phyloP scores from a whole-genome alignment of 2,329 filamentous ascomycete genomes.

The Bisporella sp. region DNA sequence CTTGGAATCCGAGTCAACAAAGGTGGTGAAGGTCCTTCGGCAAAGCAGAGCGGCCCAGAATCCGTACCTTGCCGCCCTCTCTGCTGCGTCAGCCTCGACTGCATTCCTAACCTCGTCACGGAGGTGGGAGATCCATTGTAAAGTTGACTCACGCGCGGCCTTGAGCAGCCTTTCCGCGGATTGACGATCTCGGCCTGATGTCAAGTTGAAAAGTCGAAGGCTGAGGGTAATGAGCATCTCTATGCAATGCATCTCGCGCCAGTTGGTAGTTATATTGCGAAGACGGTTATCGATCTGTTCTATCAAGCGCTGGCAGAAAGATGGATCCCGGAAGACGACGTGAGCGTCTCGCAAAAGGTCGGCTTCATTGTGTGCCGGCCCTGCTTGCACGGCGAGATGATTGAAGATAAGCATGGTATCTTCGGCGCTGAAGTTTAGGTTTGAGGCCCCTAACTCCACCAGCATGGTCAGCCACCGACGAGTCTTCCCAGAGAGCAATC shows the following conservation, averaged over 20 bases:
- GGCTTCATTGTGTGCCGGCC: slow-evolving; percentile 33
- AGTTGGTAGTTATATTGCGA: slow-evolving; percentile 42
- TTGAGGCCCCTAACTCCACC: slow-evolving; percentile 42
- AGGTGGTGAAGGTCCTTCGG: slow-evolving; percentile 35
- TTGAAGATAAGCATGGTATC: slow-evolving; percentile 41
- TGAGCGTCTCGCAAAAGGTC: slow-evolving; percentile 39
- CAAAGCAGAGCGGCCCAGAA: slow-evolving; percentile 52
- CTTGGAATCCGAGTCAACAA: not conserved
- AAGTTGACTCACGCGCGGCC: slow-evolving; percentile 35
- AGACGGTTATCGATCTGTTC: slow-evolving; percentile 42
- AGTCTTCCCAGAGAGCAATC: slow-evolving; percentile 34
- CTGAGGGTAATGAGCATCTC: slow-evolving; percentile 46
- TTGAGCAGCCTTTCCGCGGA: slow-evolving; percentile 29
- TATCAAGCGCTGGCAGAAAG: slow-evolving; percentile 42
- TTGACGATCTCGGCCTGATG: not conserved
- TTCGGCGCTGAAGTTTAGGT: slow-evolving; percentile 53
- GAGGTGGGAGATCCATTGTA: slow-evolving; percentile 43
- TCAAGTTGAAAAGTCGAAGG: slow-evolving; percentile 30
- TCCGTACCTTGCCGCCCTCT: slow-evolving; percentile 36
- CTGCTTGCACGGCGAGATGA: slow-evolving; percentile 47
- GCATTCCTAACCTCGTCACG: slow-evolving; percentile 36
- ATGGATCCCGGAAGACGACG: slow-evolving; percentile 37
- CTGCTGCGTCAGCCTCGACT: slow-evolving; percentile 30
- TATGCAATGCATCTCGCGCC: slow-evolving; percentile 54
- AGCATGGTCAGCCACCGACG: slow-evolving; percentile 42